These are phyloP conservation scores for Kazachstania africana DNA, from an alignment of 805 yeast genomes.

Conservation along the genomic window DNA sequence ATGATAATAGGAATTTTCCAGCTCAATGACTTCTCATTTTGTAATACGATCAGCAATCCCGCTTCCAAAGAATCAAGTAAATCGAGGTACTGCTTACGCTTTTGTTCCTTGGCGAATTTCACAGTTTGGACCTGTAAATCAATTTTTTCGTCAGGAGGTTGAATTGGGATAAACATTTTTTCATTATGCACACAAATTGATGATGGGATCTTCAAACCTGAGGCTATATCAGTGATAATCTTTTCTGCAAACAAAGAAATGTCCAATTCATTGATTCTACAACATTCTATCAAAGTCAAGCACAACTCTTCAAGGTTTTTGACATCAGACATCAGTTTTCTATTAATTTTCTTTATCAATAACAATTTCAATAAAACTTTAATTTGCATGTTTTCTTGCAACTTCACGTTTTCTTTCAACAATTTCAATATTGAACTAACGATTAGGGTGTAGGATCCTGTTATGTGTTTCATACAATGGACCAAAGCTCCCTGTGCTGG, in stretches of 20 bases:
- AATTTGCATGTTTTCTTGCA: conserved; percentile 41
- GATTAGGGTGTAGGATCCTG: conserved; percentile 51
- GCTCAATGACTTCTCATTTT: conserved; percentile 17
- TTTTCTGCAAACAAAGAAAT: conserved; percentile 44
- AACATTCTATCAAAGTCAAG: conserved; percentile 40
- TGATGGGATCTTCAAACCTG: conserved; percentile 38
- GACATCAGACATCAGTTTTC: conserved; percentile 48
- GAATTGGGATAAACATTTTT: conserved; percentile 30
- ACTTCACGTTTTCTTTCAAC: conserved; percentile 38
- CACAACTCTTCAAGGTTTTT: conserved; percentile 37
- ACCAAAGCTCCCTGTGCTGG: conserved; percentile 61
- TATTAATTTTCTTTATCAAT: conserved; percentile 43
- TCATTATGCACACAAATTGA: conserved; percentile 42
- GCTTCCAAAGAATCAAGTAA: conserved; percentile 35
- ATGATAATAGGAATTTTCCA: conserved; percentile 49
- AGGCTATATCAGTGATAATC: conserved; percentile 33
- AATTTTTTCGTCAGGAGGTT: conserved; percentile 50
- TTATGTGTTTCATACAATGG: conserved; percentile 57
- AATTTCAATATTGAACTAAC: conserved; percentile 32
- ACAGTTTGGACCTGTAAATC: conserved; percentile 48
- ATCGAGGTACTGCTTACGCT: conserved; percentile 34
- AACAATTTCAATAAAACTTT: conserved; percentile 56
- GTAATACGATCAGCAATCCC: conserved; percentile 18
- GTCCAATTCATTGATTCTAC: conserved; percentile 43
- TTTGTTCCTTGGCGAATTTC: conserved; percentile 48